A percentile compares a stretch with the other conserved stretches of the same genome.
Evolutionary conservation across 2,329 filamentous ascomycete genomes (phyloP).

Genomic region (Moelleriella libera): DNA sequence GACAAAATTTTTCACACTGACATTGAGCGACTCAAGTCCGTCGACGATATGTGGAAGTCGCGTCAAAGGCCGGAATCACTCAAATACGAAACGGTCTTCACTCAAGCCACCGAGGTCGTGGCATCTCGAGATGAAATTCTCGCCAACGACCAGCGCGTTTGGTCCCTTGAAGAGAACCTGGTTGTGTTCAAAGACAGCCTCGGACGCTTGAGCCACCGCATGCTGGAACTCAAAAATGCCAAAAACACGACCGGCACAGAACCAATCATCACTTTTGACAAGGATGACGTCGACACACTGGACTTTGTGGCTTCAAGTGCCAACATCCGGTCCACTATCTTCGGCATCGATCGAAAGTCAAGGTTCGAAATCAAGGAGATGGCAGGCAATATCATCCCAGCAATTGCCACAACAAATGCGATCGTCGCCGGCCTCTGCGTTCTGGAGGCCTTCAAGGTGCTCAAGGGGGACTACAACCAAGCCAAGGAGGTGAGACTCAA

Average conservation of each 20-base stretch:
- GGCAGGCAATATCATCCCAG: slow-evolving; percentile 97
- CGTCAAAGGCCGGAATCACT: slow-evolving; percentile 61
- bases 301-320: slow-evolving; percentile 88
- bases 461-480: slow-evolving; percentile 55
- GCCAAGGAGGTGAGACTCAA: slow-evolving; percentile 51
- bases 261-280: slow-evolving; percentile 77
- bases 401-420: slow-evolving; percentile 95
- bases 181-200: slow-evolving; percentile 78
- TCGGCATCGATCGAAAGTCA: slow-evolving; percentile 75
- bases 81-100: slow-evolving; percentile 47
- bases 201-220: slow-evolving; percentile 57
- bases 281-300: slow-evolving; percentile 88
- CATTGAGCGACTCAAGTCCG: slow-evolving; percentile 65
- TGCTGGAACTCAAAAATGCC: slow-evolving; percentile 46
- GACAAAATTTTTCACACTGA: slow-evolving; percentile 86
- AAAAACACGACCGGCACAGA: slow-evolving; percentile 33
- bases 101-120: slow-evolving; percentile 33
- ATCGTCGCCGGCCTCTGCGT: slow-evolving; percentile 91
- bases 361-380: slow-evolving; percentile 98
- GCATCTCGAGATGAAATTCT: slow-evolving; percentile 40
- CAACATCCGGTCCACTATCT: slow-evolving; percentile 79
- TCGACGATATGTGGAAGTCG: slow-evolving; percentile 95
- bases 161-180: slow-evolving; percentile 75
- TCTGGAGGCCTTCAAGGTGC: slow-evolving; percentile 80
- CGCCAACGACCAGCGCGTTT: slow-evolving; percentile 58